phyloP scores from a whole-genome alignment of 768 basidiomycete species.

The Russula dissimulans region DNA sequence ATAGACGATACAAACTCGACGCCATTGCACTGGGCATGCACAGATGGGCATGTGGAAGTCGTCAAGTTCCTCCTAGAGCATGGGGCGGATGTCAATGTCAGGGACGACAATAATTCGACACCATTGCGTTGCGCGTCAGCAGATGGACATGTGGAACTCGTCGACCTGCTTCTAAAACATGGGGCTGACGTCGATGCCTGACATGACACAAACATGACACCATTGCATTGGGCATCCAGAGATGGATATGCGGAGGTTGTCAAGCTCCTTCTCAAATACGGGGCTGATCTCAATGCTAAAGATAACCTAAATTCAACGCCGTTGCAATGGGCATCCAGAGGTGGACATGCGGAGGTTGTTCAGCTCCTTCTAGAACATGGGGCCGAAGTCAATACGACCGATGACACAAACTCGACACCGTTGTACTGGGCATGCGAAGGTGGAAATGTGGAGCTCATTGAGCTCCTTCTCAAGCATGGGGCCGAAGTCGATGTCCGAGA shows the following conservation, averaged over 20 bases:
- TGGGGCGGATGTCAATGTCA: neutral
- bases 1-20: neutral
- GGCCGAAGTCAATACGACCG: too few relatives aligned
- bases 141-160: neutral
- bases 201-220: too few relatives aligned
- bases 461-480: too few relatives aligned
- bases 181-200: neutral
- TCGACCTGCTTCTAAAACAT: neutral
- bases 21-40: neutral
- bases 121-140: neutral
- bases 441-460: too few relatives aligned
- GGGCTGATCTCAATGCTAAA: too few relatives aligned
- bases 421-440: too few relatives aligned
- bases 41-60: neutral
- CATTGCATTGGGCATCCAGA: neutral
- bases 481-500: too few relatives aligned
- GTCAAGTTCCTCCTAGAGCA: neutral
- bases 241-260: neutral
- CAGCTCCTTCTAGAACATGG: too few relatives aligned
- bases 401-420: too few relatives aligned
- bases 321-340: too few relatives aligned
- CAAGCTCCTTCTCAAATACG: neutral
- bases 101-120: neutral
- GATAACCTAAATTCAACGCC: too few relatives aligned
- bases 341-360: too few relatives aligned